Evolutionary conservation across 2,329 filamentous ascomycete genomes (phyloP), one percentile per base, ranked within the genome.

Genomic region (Allantophomopsis cytisporea): DNA sequence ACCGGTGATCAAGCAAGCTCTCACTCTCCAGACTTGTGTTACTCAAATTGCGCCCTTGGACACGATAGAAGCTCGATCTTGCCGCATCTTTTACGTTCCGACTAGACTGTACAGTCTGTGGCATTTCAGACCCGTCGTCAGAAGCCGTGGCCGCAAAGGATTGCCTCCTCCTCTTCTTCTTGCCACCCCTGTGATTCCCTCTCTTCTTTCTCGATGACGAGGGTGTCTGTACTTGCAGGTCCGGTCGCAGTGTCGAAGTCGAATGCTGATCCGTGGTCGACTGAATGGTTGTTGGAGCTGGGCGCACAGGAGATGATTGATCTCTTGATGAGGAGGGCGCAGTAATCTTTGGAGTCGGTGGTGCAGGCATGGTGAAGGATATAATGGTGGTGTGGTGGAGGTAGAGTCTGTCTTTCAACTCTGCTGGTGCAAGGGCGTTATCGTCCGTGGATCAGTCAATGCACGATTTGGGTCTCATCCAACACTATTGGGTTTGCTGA

Each of bases 11-110:
- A 14, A 96, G 65, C 48, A 96, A 64, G 7, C 76, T 80, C 55
- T 94, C 81, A 57, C 87, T 95, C 49, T 95, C 89, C 46, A 96
- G 65, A 58, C 89, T 96, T 1, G 83, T 87, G 50, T 72, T 79
- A 62, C 89, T 96, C 46, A 79, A 55, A 54, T 83, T 85, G 35
- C 64, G 60, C 7, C 65, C 54, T 38, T 63, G 59, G 42, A 69
- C 55, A 47, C 63, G 57, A 53, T 73, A 73, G 54, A 75, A 68
- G 35, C 59, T 62, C 5, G 47, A 47, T 37, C 52, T 47, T 14
- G 48, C 47, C 41, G 47, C 50, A 44, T 42, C 52, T 40, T 49
- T 44, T 38, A 41, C 32, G 14, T 41, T 38, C 46, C 48, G 38
- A 37, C 46, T 47, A 16, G 43, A 40, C 15, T 47, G 44, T 7